Conservation (phyloP, 2,329 filamentous ascomycete genomes). For the Pseudogymnoascus sp. region DNA sequence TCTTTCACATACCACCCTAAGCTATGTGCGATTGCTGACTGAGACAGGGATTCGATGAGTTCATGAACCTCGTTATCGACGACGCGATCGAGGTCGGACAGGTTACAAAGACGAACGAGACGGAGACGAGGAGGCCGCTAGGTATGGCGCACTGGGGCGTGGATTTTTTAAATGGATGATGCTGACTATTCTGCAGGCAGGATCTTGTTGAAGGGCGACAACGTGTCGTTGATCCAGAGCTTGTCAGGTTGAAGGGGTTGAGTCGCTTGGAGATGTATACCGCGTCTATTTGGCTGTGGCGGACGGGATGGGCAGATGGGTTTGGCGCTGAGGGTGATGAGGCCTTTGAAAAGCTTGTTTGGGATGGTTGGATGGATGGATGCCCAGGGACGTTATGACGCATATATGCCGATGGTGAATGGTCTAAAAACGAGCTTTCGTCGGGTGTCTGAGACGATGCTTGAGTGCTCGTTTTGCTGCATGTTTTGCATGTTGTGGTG, state of each 20-base stretch:
- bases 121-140: conserved; percentile 67
- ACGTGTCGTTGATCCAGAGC: conserved; percentile 55
- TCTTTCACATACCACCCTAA: conserved; percentile 12
- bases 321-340: background rate
- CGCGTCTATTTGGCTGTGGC: background rate
- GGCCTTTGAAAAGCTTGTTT: background rate
- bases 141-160: conserved; percentile 51
- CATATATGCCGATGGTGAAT: background rate
- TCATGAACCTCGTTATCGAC: conserved; percentile 97
- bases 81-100: conserved; percentile 90
- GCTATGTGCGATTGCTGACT: background rate
- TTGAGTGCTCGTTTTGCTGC: background rate
- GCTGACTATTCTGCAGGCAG: conserved; percentile 40
- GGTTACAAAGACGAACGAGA: conserved; percentile 69
- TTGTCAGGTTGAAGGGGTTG: conserved; percentile 26
- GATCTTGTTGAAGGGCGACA: conserved; percentile 62
- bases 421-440: background rate
- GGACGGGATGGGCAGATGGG: background rate
- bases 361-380: background rate
- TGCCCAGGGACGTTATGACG: background rate
- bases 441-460: background rate
- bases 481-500: background rate
- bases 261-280: background rate
- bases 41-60: conserved; percentile 87
- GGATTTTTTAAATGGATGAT: background rate